Conservation (phyloP, 2,329 filamentous ascomycete genomes). For the Neodidymelliopsis sp. region DNA sequence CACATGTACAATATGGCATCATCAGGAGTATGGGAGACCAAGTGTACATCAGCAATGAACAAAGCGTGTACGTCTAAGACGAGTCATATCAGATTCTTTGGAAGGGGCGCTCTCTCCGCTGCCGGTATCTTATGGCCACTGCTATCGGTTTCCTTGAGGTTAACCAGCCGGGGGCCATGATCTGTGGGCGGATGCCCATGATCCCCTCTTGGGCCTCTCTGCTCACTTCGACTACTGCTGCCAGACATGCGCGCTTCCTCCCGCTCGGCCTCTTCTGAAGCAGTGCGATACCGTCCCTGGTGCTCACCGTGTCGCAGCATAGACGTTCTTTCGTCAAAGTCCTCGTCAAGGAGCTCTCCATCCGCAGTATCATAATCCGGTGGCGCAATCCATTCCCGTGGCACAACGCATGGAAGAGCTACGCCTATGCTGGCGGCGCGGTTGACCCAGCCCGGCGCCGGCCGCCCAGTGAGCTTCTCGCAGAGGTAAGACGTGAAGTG, state of each 20-base stretch:
- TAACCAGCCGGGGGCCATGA: slow-evolving; percentile 44
- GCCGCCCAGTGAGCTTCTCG: slow-evolving; percentile 72
- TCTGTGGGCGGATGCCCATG: slow-evolving; percentile 38
- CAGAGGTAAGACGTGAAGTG: slow-evolving; percentile 84
- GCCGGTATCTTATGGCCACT: slow-evolving; percentile 53
- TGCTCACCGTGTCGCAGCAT: slow-evolving; percentile 61
- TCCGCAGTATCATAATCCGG: slow-evolving; percentile 78
- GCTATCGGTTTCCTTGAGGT: slow-evolving; percentile 53
- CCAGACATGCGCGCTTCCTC: slow-evolving; percentile 40
- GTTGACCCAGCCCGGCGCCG: slow-evolving; percentile 80
- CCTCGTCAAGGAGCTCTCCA: slow-evolving; percentile 70
- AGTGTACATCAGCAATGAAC: slow-evolving; percentile 4
- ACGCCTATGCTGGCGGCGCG: slow-evolving; percentile 84
- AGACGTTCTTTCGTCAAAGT: slow-evolving; percentile 63
- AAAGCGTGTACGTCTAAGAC: slow-evolving; percentile 10
- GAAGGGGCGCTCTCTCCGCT: slow-evolving; percentile 56
- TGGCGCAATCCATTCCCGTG: slow-evolving; percentile 80
- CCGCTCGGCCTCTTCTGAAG: slow-evolving; percentile 39
- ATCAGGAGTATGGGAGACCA: slow-evolving; percentile 21
- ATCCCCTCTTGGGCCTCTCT: slow-evolving; percentile 45
- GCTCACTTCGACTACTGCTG: slow-evolving; percentile 42
- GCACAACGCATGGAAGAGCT: slow-evolving; percentile 81
- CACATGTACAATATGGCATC: slow-evolving; percentile 34
- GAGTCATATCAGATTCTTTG: slow-evolving; percentile 47
- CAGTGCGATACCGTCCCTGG: slow-evolving; percentile 34